phyloP scores from a whole-genome alignment of 805 yeast genomes.

The Starmerella riodocensis region DNA sequence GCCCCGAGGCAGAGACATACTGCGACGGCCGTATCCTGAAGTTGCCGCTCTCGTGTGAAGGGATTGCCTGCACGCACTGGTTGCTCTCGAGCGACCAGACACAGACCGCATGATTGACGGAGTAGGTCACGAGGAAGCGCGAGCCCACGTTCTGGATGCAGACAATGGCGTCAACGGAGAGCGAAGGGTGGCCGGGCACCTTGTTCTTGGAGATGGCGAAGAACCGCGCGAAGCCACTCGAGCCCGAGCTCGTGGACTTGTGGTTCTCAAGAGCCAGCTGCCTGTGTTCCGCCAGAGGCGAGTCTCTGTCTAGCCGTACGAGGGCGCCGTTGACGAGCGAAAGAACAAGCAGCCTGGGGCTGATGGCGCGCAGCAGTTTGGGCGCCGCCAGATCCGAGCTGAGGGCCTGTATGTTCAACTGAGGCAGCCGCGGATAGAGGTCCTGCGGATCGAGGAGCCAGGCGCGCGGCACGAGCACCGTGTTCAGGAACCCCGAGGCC shows the following conservation, averaged over 20 bases:
- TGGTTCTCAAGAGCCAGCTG: slow-evolving; percentile 26
- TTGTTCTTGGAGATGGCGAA: slow-evolving; percentile 21
- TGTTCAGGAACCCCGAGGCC: slow-evolving; percentile 38
- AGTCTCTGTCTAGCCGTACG: slow-evolving; percentile 26
- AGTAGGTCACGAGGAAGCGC: slow-evolving; percentile 35
- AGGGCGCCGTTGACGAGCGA: slow-evolving; percentile 69
- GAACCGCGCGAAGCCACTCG: slow-evolving; percentile 6
- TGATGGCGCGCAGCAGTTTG: slow-evolving; percentile 37
- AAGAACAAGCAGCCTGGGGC: slow-evolving; percentile 37
- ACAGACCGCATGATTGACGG: slow-evolving; percentile 42
- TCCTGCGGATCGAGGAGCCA: slow-evolving; percentile 11
- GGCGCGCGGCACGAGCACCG: slow-evolving; percentile 26
- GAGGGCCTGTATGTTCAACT: slow-evolving; percentile 45
- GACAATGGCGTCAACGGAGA: slow-evolving; percentile 29
- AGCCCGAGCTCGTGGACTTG: background rate
- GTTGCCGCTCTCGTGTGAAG: background rate
- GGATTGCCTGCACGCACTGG: slow-evolving; percentile 19
- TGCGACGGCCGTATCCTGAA: slow-evolving; percentile 14
- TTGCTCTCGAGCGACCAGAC: slow-evolving; percentile 43
- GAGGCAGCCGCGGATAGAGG: slow-evolving; percentile 41
- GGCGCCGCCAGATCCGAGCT: slow-evolving; percentile 45
- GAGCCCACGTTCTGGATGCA: slow-evolving; percentile 27
- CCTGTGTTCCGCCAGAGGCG: slow-evolving; percentile 28
- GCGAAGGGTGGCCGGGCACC: slow-evolving; percentile 34
- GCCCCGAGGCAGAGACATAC: slow-evolving; percentile 5